Percentiles rank a stretch among this genome's conserved stretches.
Evolutionary conservation across 176 grass and related monocot species (phyloP).

Genomic region (Chrysopogon serrulatus): DNA sequence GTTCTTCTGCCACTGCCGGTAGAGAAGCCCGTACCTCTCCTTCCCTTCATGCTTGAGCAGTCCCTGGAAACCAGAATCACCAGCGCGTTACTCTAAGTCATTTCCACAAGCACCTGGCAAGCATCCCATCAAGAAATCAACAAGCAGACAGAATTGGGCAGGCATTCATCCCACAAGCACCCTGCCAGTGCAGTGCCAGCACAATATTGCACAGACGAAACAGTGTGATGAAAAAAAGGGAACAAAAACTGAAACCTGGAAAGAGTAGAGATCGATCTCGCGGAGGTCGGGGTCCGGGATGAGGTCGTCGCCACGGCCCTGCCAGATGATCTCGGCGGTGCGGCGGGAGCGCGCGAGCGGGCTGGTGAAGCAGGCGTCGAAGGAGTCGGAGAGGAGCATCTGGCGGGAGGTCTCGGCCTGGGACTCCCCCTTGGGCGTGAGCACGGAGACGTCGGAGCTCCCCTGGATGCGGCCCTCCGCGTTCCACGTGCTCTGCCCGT

Average conservation of each 20-base stretch:
- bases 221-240: background rate
- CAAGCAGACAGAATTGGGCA: background rate
- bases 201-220: background rate
- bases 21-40: slow-evolving; percentile 55
- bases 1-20: slow-evolving; percentile 74
- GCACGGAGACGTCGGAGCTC: slow-evolving; percentile 78
- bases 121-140: background rate
- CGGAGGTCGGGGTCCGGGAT: slow-evolving; percentile 70
- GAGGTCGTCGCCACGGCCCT: slow-evolving; percentile 43
- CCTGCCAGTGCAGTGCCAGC: no score
- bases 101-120: background rate
- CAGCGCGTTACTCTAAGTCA: background rate
- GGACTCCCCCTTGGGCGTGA: slow-evolving; percentile 82
- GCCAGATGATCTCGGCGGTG: slow-evolving; percentile 95
- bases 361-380: slow-evolving; percentile 94
- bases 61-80: slow-evolving; percentile 34
- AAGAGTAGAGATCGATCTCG: slow-evolving; percentile 96
- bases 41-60: slow-evolving; percentile 89
- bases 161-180: background rate
- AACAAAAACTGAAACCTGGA: slow-evolving; percentile 41
- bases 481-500: slow-evolving; percentile 99
- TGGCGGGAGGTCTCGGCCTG: slow-evolving; percentile 87
- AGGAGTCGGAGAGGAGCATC: slow-evolving; percentile 80
- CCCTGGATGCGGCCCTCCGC: slow-evolving; percentile 94
- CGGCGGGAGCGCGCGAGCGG: slow-evolving; percentile 71